phyloP scores from a whole-genome alignment of 257 asterid genomes.

The Osmanthus fragrans region DNA sequence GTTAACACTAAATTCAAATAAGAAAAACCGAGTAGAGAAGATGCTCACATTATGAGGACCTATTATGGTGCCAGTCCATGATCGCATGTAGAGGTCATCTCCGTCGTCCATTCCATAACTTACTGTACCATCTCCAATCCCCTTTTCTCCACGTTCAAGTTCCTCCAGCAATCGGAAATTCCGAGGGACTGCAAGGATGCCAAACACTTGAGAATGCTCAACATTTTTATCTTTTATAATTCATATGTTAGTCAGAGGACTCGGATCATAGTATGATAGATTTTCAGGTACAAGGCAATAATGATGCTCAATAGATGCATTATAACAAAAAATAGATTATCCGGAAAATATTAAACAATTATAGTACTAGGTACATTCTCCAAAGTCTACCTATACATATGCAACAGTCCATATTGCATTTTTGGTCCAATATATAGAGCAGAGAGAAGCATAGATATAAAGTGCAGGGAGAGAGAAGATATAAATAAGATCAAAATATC shows the following conservation, averaged over 20 bases:
- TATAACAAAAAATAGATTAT: not conserved
- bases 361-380: not conserved
- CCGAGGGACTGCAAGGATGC: constrained; percentile 49
- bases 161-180: constrained; percentile 61
- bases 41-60: constrained; percentile 38
- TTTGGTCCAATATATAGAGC: not conserved
- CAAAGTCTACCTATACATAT: not conserved
- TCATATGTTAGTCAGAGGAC: not conserved
- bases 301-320: not conserved
- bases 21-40: not conserved
- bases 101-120: constrained; percentile 67
- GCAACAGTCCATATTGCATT: not conserved
- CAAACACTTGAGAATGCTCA: constrained; percentile 22
- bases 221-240: not conserved
- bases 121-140: constrained; percentile 61
- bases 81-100: constrained; percentile 56
- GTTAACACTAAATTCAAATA: not conserved
- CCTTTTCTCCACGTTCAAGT: constrained; percentile 63
- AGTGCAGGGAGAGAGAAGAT: not conserved
- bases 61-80: constrained; percentile 52
- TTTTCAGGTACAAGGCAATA: not conserved
- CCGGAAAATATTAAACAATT: not conserved
- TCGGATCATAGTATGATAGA: not conserved
- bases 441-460: not conserved
- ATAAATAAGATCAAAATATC: not conserved